These are phyloP conservation scores for Pseudocohnilembus persalinus DNA, from an alignment of 169 alveolate genomes.

Conservation along the genomic window DNA sequence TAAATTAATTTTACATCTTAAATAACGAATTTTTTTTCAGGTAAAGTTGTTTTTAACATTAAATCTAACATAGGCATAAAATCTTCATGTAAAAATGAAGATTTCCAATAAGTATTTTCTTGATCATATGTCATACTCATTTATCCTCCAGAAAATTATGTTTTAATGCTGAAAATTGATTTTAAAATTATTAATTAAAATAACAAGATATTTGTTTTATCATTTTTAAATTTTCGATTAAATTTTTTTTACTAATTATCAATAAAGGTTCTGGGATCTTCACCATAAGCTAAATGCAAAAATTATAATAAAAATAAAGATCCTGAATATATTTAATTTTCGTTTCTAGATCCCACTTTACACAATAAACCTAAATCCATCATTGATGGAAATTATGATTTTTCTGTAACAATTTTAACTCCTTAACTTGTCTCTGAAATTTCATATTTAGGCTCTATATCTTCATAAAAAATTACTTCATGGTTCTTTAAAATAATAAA, in stretches of 20 bases:
- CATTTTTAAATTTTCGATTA: no score
- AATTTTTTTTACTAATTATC: not conserved
- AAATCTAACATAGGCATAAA: constrained; percentile 30
- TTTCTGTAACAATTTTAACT: not conserved
- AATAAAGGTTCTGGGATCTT: not conserved
- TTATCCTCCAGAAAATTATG: constrained; percentile 28
- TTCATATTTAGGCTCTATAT: not conserved
- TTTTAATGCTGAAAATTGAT: not conserved
- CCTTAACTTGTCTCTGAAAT: not conserved
- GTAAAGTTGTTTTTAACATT: constrained; percentile 8
- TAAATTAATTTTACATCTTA: no score
- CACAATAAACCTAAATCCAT: not conserved
- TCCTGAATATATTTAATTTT: not conserved
- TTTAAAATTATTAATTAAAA: no score
- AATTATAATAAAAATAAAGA: not conserved
- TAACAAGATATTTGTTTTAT: no score
- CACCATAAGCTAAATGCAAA: not conserved
- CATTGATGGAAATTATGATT: not conserved
- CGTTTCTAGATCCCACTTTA: not conserved
- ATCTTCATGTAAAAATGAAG: constrained; percentile 34
- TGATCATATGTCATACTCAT: constrained; percentile 23
- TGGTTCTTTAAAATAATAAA: not conserved
- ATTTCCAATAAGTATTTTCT: constrained; percentile 26
- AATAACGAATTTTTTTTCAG: constrained; percentile 19
- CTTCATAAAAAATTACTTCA: not conserved